Evolutionary conservation across 2,329 filamentous ascomycete species (phyloP), one percentile per base, ranked within the genome.

Genomic region (Clonostachys rhizophaga): DNA sequence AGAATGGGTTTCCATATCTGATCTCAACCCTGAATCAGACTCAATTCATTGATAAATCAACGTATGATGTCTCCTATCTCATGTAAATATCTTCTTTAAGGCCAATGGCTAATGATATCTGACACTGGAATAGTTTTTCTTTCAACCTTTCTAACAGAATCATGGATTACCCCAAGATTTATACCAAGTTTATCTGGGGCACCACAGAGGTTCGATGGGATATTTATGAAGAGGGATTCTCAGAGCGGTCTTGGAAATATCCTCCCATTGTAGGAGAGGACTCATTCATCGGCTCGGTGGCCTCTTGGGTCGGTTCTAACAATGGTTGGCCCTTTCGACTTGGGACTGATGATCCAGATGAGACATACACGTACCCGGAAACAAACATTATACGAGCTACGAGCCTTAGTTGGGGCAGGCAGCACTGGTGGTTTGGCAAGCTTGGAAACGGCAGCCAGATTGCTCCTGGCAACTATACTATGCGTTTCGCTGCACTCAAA

Each of bases 201-300:
- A 51, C 55, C 1, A 47, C 52, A 13, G 48, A 58, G 43, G 34
- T 54, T n/a, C 52, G 54, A 2, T 56, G 51, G 47, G 50, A 58
- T 24, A 37, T 45, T 12, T 65, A 63, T 47, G 53, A 62, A n/a
- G 51, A 47, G 1, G 44, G 53, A 33, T 67, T 56, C 48, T 56
- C 50, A 0, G 59, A 65, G 43, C 46, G 53, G 7, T 51, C 62
- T 17, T 68, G 64, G 65, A 45, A 47, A n/a, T 66, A 66, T 44
- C 65, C 65, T 5, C 65, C 64, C 2, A 56, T 59, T 1, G 47
- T 54, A 6, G 64, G 64, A 6, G 20, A 60, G 48, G 58, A 46
- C 16, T 36, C 36, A 14, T 46, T 34, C 44, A 30, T 46, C 33
- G 44, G 44, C 16, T 40, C 44, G 11, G 24, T 42, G 17, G 33